Percentiles rank a stretch among this genome's conserved stretches.
Conservation (phyloP, 2,329 filamentous ascomycete species). For the Immersiporthe knoxdaviesiana region DNA sequence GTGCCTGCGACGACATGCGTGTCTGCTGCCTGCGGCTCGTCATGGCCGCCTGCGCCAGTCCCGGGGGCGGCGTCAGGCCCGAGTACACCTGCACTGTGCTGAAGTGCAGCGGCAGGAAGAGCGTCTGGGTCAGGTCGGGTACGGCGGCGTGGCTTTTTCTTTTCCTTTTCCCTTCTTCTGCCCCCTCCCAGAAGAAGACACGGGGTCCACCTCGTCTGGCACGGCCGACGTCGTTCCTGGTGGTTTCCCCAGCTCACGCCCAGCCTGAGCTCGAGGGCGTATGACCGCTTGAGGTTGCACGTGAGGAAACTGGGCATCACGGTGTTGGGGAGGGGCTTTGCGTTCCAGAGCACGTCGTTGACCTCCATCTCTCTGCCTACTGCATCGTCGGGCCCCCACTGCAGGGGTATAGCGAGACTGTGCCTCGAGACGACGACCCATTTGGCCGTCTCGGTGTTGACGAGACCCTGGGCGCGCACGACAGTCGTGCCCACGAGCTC, state of each 20-base stretch:
- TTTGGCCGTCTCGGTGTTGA: conserved; percentile 68
- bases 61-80: conserved; percentile 79
- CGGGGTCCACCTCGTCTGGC: conserved; percentile 27
- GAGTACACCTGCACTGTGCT: conserved; percentile 78
- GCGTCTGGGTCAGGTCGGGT: conserved; percentile 62
- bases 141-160: conserved; percentile 35
- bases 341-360: conserved; percentile 73
- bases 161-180: conserved; percentile 40
- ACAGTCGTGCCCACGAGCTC: conserved; percentile 79
- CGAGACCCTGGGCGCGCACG: conserved; percentile 76
- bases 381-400: conserved; percentile 56
- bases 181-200: conserved; percentile 25
- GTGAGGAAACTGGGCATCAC: conserved; percentile 85
- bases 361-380: conserved; percentile 70
- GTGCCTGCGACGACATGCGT: conserved; percentile 28
- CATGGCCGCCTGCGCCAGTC: conserved; percentile 68
- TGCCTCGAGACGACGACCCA: conserved; percentile 77
- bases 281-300: conserved; percentile 82
- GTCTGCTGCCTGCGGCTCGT: conserved; percentile 26
- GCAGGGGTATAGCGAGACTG: conserved; percentile 73
- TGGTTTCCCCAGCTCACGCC: conserved; percentile 75
- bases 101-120: conserved; percentile 79
- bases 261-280: conserved; percentile 81
- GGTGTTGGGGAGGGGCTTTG: conserved; percentile 75
- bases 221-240: conserved; percentile 34